Base-by-base conservation (phyloP, 345 rosid genomes). In the Anacardium occidentale region DNA sequence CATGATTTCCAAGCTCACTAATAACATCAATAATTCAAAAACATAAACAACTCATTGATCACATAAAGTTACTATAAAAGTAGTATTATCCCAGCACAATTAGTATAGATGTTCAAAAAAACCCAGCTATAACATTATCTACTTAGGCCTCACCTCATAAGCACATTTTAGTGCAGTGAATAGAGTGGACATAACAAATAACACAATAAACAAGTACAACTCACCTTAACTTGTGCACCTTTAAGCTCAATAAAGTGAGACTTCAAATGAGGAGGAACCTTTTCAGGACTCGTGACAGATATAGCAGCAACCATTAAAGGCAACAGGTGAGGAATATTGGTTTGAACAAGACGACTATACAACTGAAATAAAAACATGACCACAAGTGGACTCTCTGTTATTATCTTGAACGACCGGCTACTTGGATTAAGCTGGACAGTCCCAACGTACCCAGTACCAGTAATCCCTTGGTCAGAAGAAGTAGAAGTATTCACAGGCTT, bases 161-260 rank as follows among this genome's bases (percentile, higher is more conserved):
- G 13, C 14, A 42, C 20, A 63, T 21, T 42, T 22, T 54, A 37
- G 71, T 15, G 17, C 37, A 20, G 44, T 32, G 25, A 25, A 20
- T 34, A 52, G 64, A 24, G 37, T 22, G 25, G n/a, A 10, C 42
- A 45, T 47, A 10, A 14, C 20, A 63, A 69, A 29, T 6, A 47
- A 56, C 55, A 75, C 10, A 45, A 67, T 29, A 32, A 78, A 32
- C 62, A 75, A 73, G 3, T 45, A 61, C 45, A 54, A 68, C 90
- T 80, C 72, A 92, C 99, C 97, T 95, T 95, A 86, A 95, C 99
- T 79, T 93, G 99, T 55, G 99, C 97, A 81, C 98, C 98, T 79
- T 95, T 95, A 79, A 95, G 83, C 86, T 95, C 99, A 73, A 91
- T 83, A 79, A 92, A 95, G 66, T 91, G 94, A 74, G 87, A 79